phyloP scores from a whole-genome alignment of 805 yeast species.

The Kodamaea sagamina region DNA sequence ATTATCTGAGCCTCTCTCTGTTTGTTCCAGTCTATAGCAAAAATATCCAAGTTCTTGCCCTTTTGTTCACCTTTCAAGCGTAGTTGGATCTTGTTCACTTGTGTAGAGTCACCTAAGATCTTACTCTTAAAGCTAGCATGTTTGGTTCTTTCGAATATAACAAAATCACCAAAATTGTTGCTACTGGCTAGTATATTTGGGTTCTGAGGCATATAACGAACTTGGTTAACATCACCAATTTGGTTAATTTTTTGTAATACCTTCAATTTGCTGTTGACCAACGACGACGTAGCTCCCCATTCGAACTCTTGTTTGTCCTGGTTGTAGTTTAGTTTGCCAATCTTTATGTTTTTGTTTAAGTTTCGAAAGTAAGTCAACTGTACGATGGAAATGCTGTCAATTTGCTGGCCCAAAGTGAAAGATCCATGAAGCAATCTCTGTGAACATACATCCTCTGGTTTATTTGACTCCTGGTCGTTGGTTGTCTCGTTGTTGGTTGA shows the following conservation, averaged over 20 bases:
- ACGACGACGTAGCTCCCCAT: slow-evolving; percentile 17
- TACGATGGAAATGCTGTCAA: slow-evolving; percentile 47
- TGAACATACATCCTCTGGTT: slow-evolving; percentile 3
- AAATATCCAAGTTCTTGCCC: slow-evolving; percentile 52
- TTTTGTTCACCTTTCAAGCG: slow-evolving; percentile 36
- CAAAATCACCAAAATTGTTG: slow-evolving; percentile 63
- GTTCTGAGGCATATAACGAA: slow-evolving; percentile 79
- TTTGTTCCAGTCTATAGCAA: slow-evolving; percentile 76
- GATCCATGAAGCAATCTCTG: slow-evolving; percentile 61
- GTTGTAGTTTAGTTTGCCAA: slow-evolving; percentile 38
- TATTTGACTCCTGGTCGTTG: neutral
- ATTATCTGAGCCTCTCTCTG: slow-evolving; percentile 59
- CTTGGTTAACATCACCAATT: slow-evolving; percentile 70
- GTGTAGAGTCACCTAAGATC: slow-evolving; percentile 25
- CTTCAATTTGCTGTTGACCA: slow-evolving; percentile 26
- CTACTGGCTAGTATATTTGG: slow-evolving; percentile 79
- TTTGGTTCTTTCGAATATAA: slow-evolving; percentile 79
- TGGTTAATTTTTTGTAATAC: slow-evolving; percentile 63
- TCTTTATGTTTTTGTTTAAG: slow-evolving; percentile 37
- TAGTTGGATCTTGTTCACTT: slow-evolving; percentile 51
- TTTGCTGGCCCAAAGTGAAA: slow-evolving; percentile 57
- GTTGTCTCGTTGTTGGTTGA: slow-evolving; percentile 11
- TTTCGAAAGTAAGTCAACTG: slow-evolving; percentile 35
- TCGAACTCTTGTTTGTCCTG: slow-evolving; percentile 45
- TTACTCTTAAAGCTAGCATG: slow-evolving; percentile 48